phyloP scores from a whole-genome alignment of 306 rosid genomes.

The Astragalus glycyphyllos region DNA sequence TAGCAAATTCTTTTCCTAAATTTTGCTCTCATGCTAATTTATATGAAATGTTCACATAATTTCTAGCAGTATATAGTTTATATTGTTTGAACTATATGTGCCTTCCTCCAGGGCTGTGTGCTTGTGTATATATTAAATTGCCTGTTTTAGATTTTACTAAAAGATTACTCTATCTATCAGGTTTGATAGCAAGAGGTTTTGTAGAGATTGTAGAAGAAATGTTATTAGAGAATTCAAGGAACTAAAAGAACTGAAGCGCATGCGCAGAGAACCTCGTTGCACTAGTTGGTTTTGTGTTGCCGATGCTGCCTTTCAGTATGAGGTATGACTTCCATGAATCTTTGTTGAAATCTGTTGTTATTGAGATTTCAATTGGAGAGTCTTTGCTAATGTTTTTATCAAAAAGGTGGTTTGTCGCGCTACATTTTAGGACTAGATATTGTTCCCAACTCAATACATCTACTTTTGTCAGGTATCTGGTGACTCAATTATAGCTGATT shows the following conservation, averaged over 20 bases:
- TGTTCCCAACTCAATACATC: conserved; percentile 29
- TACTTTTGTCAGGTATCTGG: conserved; percentile 72
- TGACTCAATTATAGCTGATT: conserved; percentile 87
- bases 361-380: conserved; percentile 35
- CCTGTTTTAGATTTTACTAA: conserved; percentile 33
- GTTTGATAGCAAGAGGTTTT: conserved; percentile 99
- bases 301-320: conserved; percentile 90
- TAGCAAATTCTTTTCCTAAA: neutral
- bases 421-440: conserved; percentile 27
- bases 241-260: conserved; percentile 93
- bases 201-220: conserved; percentile 99
- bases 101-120: neutral
- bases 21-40: conserved; percentile 23
- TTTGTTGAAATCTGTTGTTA: conserved; percentile 38
- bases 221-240: conserved; percentile 99
- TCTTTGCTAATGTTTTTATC: conserved; percentile 1
- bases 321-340: conserved; percentile 64
- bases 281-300: conserved; percentile 98
- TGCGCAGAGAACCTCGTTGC: conserved; percentile 93
- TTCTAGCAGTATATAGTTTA: conserved; percentile 7
- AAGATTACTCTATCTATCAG: conserved; percentile 53
- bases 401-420: conserved; percentile 29
- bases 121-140: neutral
- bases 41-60: neutral
- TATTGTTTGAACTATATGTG: conserved; percentile 11